Base-by-base conservation (phyloP, 768 basidiomycete species). In the Jaapia argillacea region DNA sequence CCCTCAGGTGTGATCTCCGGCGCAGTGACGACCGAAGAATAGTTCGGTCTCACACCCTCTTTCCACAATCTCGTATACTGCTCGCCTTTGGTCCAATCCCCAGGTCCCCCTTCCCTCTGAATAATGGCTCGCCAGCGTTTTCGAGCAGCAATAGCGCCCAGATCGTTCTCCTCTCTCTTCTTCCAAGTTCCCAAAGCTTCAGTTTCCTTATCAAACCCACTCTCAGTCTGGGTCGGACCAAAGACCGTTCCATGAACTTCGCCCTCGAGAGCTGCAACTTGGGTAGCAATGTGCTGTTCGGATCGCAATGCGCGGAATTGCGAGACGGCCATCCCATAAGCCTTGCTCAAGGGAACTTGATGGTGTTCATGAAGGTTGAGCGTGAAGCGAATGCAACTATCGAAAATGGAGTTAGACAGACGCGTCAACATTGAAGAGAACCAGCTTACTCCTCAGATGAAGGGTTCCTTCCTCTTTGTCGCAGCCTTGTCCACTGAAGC, bases 271-370 rank as follows among this genome's bases (percentile, higher is more conserved):
- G 71, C 74, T 16, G 94, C 93, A 42, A 88, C 77, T 3, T 71
- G 67, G 28, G 77, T 79, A 2, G 87, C 74, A 40, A 90, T 72
- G 53, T 90, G 77, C 53, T 85, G 81, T 60, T 88, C 84, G 26
- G 90, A 81, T 28, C 92, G 81, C 31, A 99, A 72, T 13, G 88
- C 69, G 37, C 88, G 85, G 65, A 92, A 99, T 61, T 98, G 89
- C 4, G 79, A 71, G 6, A 92, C 71, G 23, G 89, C 83, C 7
- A 69, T 64, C 2, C 73, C 70, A 60, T 99, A 99, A 10, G 96
- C 94, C 37, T 79, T 63, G 3, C 85, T 78, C 23, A 96, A 67
- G 0, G 87, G 69, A 24, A 78, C 43, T 5, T 58, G 46, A 57
- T 90, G 84, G 45, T 75, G 49, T 48, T 76, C 62, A 59, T 89